phyloP scores from a whole-genome alignment of 2,329 filamentous ascomycete genomes.

The Pyricularia grisea region DNA sequence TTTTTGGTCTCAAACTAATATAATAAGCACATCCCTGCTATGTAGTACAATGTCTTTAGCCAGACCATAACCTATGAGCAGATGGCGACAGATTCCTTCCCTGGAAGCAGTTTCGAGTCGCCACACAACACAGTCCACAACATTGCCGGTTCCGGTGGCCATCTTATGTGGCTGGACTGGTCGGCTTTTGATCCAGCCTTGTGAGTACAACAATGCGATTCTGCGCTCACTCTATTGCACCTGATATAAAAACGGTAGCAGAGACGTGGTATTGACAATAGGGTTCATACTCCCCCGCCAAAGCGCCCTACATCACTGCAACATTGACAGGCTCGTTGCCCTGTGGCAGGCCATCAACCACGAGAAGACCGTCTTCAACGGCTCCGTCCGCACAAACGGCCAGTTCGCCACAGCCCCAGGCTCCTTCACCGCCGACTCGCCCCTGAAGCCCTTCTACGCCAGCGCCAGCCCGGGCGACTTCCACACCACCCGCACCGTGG shows the following conservation, averaged over 20 bases:
- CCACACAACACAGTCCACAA: constrained; percentile 34
- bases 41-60: constrained; percentile 32
- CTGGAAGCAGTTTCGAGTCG: constrained; percentile 30
- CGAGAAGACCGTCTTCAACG: constrained; percentile 19
- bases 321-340: constrained; percentile 51
- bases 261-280: background rate
- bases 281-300: background rate
- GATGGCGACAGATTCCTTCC: constrained; percentile 28
- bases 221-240: background rate
- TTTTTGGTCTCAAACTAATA: background rate
- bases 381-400: constrained; percentile 16
- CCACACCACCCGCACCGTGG: constrained; percentile 29
- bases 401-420: constrained; percentile 30
- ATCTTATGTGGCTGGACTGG: constrained; percentile 27
- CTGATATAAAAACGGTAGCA: background rate
- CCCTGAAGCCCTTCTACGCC: constrained; percentile 40
- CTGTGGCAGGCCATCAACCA: constrained; percentile 33
- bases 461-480: constrained; percentile 21
- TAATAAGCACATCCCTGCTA: background rate
- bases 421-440: constrained; percentile 32
- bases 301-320: constrained; percentile 42
- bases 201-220: constrained; percentile 18
- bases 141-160: constrained; percentile 16
- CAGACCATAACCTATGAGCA: constrained; percentile 24
- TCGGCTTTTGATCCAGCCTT: constrained; percentile 38